Evolutionary conservation across 2,329 filamentous ascomycete genomes (phyloP), one percentile per base, ranked within the genome.

Genomic region (Fusarium buxicola): DNA sequence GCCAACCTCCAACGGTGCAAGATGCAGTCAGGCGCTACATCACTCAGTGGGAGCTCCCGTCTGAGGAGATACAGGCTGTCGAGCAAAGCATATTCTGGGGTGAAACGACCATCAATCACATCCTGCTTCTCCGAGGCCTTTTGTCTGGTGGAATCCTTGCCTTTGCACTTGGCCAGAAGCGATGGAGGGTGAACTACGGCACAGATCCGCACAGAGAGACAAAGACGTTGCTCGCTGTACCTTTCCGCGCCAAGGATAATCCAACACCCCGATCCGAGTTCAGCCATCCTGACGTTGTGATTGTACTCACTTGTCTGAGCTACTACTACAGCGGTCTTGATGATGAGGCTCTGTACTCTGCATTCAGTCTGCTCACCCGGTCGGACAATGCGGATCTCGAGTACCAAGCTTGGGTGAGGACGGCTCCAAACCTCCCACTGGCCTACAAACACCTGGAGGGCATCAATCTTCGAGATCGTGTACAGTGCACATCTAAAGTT

Each of bases 151-250:
- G 85, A 0, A 75, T 91, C 0, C 65, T 91, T 0, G 65, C 65
- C 0, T 89, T 88, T 55, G 77, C 76, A 0, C 74, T 91, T 1
- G 72, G 75, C 0, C 73, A 82, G 12, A 91, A 90, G 65, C 76
- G 88, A 2, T 92, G 86, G 85, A 75, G 84, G 4, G 88, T 92
- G 0, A 82, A 90, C 50, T 92, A 88, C 56, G 88, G 89, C 0
- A 75, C 84, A 0, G 81, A 86, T 65, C 57, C 66, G 0, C 66
- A 58, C 1, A 72, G 85, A 3, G 61, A 63, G 0, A 81, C 80
- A 0, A 43, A 55, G 1, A 84, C 81, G 0, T 76, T 71, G 45
- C 77, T 89, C 0, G 83, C 84, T 0, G 84, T 90, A 0, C 88
- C 86, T 0, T 90, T 82, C 60, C 77, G 78, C 8, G 86, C 85